Conservation (phyloP, 2,329 filamentous ascomycete genomes). For the Beauveria sp. region DNA sequence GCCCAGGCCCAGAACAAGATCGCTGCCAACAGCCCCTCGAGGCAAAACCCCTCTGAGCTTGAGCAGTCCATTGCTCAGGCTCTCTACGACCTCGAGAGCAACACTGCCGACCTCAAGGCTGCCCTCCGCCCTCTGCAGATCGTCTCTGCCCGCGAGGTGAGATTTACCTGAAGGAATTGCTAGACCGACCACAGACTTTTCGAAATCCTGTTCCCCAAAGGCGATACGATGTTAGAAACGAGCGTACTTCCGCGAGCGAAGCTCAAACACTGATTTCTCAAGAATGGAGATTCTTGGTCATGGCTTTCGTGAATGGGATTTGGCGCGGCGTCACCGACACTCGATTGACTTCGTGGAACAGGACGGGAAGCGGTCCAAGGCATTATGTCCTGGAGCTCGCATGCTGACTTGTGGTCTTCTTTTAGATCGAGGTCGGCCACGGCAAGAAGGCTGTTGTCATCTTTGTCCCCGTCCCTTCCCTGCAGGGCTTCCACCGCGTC, state of each 20-base stretch:
- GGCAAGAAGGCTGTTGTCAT: constrained; percentile 99
- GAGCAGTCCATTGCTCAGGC: constrained; percentile 95
- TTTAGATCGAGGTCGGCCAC: constrained; percentile 99
- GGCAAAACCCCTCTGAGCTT: constrained; percentile 92
- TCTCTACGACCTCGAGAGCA: constrained; percentile 98
- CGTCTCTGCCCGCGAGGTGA: constrained; percentile 98
- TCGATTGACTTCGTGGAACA: constrained; percentile 48
- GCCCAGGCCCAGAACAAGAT: constrained; percentile 90
- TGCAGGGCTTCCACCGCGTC: constrained; percentile 97
- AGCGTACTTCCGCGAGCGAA: constrained; percentile 8
- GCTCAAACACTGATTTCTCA: neutral
- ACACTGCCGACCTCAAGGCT: constrained; percentile 95
- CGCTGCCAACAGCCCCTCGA: constrained; percentile 91
- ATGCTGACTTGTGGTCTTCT: constrained; percentile 62
- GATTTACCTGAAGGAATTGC: constrained; percentile 37
- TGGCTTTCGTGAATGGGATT: constrained; percentile 9
- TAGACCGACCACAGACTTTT: constrained; percentile 16
- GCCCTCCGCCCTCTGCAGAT: constrained; percentile 97
- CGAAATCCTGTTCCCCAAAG: constrained; percentile 38
- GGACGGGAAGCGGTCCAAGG: constrained; percentile 71
- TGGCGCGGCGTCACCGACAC: constrained; percentile 15
- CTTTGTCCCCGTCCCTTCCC: constrained; percentile 99
- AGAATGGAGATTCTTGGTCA: neutral
- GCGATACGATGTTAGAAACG: constrained; percentile 15
- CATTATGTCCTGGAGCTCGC: constrained; percentile 62